Evolutionary conservation across 139 green algal genomes (phyloP), one percentile per base, ranked within the genome.

Genomic region (Protoeuglena noctilucae): DNA sequence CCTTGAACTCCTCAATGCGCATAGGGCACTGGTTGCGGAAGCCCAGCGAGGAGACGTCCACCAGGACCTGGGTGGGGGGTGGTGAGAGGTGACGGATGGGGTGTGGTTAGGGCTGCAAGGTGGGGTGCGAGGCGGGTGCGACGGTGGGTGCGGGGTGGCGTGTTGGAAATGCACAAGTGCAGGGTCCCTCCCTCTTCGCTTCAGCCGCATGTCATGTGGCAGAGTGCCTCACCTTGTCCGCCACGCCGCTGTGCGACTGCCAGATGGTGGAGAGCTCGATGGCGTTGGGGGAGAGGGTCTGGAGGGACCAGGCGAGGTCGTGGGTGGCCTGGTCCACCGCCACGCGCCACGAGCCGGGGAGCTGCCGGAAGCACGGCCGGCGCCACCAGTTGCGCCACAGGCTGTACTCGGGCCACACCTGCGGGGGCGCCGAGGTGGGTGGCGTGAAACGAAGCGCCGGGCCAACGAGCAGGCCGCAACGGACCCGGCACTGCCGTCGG

Each of bases 231-330:
- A n/a, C n/a, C n/a, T n/a, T n/a, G n/a, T n/a, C n/a, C n/a, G n/a
- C n/a, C n/a, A n/a, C n/a, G n/a, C n/a, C n/a, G n/a, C n/a, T n/a
- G n/a, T n/a, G n/a, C n/a, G n/a, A n/a, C n/a, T 69, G 52, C 80
- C 80, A 89, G 41, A 86, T 60, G 25, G 47, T 53, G 16, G 53
- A 62, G 23, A 89, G 70, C 65, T 82, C 74, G 23, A 83, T 61
- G 24, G 74, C 76, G 48, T 86, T 82, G 17, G 62, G 72, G 48
- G 31, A 72, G 4, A 86, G 70, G 25, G 78, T 84, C 68, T 89
- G 80, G 51, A 89, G 64, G 23, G 70, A 81, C 74, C 74, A 83
- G 3, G 72, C 80, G 51, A 89, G 69, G 61, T 82, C 68, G 63
- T 78, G 69, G 4, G 72, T 60, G 12, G 80, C 73, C n/a, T 61